Base-by-base conservation (phyloP, 768 basidiomycete genomes). In the Mycena metata region DNA sequence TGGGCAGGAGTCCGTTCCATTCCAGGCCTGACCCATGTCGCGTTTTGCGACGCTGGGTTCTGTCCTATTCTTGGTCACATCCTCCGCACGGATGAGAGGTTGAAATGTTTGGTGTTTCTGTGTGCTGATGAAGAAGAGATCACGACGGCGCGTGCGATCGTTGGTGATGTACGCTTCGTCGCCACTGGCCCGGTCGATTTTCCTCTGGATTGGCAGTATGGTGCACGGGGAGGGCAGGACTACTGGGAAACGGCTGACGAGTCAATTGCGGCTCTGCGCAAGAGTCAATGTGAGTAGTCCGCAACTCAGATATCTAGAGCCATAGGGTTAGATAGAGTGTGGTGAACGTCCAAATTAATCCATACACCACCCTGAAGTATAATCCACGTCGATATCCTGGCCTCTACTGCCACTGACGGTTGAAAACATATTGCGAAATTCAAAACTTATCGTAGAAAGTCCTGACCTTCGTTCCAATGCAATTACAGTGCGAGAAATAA, bases 21-120 rank as follows among this genome's bases (percentile, higher is more conserved):
- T n/a, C 59, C 59, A 19, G 35, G 49, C 23, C 59, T 60, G 30
- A 60, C 59, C 30, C 59, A 60, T 19, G 33, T 60, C 1, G 45
- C 59, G 3, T 60, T 60, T 46, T 23, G 21, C 33, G 47, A 60
- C 43, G 26, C 43, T 2, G 26, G 9, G 3, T 59, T 59, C 30
- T 45, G 42, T n/a, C 43, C 57, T 8, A 45, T 59, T 26, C 33
- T 59, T 16, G 41, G 16, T 13, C 12, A 6, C 3, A 11, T 46
- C 24, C 30, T 59, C 6, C 16, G 16, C 19, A 13, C 3, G 5
- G n/a, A 9, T 17, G 13, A 19, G 0, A 41, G 24, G 11, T 19
- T 59, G 26, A 4, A 45, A 12, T 59, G 57, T n/a, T 6, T 59
- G 4, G 36, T 59, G 8, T 47, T 59, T 36, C n/a, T 59, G 24